phyloP scores from a whole-genome alignment of 306 rosid genomes.

The Dryas octopetala region DNA sequence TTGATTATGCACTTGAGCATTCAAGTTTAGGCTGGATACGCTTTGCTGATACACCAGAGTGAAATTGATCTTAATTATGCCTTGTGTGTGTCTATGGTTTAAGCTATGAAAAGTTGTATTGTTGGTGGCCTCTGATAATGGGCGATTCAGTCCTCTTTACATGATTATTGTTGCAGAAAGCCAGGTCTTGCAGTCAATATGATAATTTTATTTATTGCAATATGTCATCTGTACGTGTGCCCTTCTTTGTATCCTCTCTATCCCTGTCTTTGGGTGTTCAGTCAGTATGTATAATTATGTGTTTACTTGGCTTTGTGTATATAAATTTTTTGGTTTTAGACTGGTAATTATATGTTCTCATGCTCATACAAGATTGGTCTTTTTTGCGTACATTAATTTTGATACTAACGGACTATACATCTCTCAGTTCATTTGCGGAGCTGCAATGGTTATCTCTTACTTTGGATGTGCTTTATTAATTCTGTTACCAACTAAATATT shows the following conservation, averaged over 20 bases:
- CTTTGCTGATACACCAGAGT: background rate
- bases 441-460: no score
- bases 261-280: background rate
- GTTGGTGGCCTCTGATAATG: background rate
- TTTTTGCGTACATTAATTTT: no score
- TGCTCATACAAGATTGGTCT: background rate
- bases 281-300: no score
- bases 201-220: no score
- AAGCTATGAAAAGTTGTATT: background rate
- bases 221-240: no score
- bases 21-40: background rate
- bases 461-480: background rate
- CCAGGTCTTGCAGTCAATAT: no score
- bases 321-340: background rate
- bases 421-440: background rate
- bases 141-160: background rate
- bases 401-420: no score
- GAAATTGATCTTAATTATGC: background rate
- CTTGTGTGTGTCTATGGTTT: background rate
- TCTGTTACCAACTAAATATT: background rate
- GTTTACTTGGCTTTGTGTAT: background rate
- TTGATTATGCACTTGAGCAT: background rate
- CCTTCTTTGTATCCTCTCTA: background rate
- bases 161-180: background rate
- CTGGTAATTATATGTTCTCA: background rate